Conservation (phyloP, 2,329 filamentous ascomycete genomes). For the Tolypocladium ovalisporum region DNA sequence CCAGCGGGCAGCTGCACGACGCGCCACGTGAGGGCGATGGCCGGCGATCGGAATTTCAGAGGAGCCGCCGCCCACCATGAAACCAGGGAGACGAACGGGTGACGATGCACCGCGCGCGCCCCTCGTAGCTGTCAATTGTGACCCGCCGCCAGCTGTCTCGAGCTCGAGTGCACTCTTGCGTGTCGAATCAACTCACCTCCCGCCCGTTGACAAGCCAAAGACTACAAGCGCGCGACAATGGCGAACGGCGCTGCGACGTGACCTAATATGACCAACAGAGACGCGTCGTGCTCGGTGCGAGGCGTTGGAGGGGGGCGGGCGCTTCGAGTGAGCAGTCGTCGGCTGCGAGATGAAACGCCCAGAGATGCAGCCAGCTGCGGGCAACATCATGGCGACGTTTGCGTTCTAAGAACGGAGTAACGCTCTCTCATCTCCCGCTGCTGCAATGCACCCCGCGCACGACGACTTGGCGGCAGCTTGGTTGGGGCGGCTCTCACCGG, state of each 20-base stretch:
- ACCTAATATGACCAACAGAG: not conserved
- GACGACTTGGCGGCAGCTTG: not conserved
- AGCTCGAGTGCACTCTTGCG: not conserved
- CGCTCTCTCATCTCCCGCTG: not conserved
- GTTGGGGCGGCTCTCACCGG: not conserved
- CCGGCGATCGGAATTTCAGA: slow-evolving; percentile 21
- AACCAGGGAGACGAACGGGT: not conserved
- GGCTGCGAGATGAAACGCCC: not conserved
- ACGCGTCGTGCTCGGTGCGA: not conserved
- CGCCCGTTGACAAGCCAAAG: not conserved
- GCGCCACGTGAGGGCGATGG: not conserved
- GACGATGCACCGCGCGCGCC: no score
- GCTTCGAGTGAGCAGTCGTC: not conserved
- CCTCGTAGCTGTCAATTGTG: no score
- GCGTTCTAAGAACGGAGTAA: not conserved
- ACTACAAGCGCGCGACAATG: not conserved
- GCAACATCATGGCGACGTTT: not conserved
- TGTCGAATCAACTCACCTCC: not conserved
- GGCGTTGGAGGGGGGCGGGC: not conserved
- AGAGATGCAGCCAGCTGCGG: not conserved
- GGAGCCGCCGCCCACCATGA: slow-evolving; percentile 8
- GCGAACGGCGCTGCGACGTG: not conserved
- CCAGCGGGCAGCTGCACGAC: not conserved
- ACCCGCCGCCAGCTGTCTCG: not conserved
- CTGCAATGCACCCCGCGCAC: not conserved